Evolutionary conservation across 176 grass and related monocot species (phyloP).

Genomic region (Carex scoparia): DNA sequence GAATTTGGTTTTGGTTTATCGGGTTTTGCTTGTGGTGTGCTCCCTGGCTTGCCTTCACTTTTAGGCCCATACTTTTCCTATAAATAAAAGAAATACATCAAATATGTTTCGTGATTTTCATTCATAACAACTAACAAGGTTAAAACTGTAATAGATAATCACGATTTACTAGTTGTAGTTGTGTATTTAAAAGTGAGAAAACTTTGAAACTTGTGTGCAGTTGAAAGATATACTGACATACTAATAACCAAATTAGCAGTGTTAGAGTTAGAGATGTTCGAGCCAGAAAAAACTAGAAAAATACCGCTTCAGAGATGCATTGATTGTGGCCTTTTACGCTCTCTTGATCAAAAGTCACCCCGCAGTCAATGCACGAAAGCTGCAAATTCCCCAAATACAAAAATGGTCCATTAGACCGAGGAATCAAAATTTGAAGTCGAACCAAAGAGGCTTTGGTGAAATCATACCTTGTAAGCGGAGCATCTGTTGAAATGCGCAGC

Average conservation of each 20-base stretch:
- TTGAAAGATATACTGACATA: background rate
- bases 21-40: conserved; percentile 38
- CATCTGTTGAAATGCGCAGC: conserved; percentile 80
- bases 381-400: conserved; percentile 5
- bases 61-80: conserved; percentile 99
- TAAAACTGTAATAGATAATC: background rate
- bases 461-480: conserved; percentile 72
- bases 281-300: background rate
- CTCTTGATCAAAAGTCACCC: conserved; percentile 55
- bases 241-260: background rate
- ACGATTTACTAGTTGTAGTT: background rate
- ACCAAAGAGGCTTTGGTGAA: background rate
- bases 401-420: background rate
- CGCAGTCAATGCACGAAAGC: conserved; percentile 95
- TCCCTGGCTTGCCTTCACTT: conserved; percentile 49
- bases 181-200: background rate
- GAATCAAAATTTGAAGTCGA: background rate
- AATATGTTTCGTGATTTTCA: background rate
- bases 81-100: conserved; percentile 4
- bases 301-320: conserved; percentile 87
- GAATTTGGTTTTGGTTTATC: conserved; percentile 91
- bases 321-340: conserved; percentile 76
- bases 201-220: background rate
- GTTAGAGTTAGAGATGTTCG: background rate
- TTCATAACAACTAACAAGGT: background rate